Percentiles rank a stretch among this genome's conserved stretches.
Evolutionary conservation across 2,329 filamentous ascomycete genomes (phyloP).

Genomic region (Cordyceps cateniannulata): DNA sequence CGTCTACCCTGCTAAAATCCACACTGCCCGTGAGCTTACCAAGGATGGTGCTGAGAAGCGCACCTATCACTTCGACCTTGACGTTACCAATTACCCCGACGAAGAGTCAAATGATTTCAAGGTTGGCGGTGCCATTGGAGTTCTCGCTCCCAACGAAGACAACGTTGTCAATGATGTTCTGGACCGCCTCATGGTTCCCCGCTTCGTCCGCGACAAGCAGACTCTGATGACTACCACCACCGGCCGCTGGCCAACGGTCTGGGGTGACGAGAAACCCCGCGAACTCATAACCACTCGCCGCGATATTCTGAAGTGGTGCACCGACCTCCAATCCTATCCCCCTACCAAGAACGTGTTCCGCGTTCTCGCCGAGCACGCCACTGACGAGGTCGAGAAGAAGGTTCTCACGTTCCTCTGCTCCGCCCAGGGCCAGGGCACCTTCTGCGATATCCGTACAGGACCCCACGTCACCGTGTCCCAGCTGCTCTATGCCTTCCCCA

Average conservation of each 20-base stretch:
- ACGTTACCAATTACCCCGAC: constrained; percentile 88
- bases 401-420: constrained; percentile 81
- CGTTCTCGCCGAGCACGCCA: constrained; percentile 76
- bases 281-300: constrained; percentile 85
- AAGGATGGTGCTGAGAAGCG: constrained; percentile 86
- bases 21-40: constrained; percentile 80
- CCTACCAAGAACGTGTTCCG: constrained; percentile 84
- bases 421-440: constrained; percentile 82
- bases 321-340: constrained; percentile 86
- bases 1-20: constrained; percentile 83
- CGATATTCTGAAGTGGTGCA: constrained; percentile 92
- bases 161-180: constrained; percentile 76
- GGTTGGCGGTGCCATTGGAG: constrained; percentile 90
- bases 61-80: constrained; percentile 95
- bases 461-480: constrained; percentile 81
- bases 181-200: constrained; percentile 73
- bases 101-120: constrained; percentile 87
- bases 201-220: constrained; percentile 76
- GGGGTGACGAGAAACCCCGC: constrained; percentile 82
- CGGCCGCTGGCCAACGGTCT: constrained; percentile 94
- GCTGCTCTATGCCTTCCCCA: constrained; percentile 86
- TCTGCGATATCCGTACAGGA: constrained; percentile 90
- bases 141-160: constrained; percentile 80
- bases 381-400: constrained; percentile 77
- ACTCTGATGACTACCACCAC: constrained; percentile 70